Evolutionary conservation across 2,329 filamentous ascomycete species (phyloP).

Genomic region (Elsinoe necatrix): DNA sequence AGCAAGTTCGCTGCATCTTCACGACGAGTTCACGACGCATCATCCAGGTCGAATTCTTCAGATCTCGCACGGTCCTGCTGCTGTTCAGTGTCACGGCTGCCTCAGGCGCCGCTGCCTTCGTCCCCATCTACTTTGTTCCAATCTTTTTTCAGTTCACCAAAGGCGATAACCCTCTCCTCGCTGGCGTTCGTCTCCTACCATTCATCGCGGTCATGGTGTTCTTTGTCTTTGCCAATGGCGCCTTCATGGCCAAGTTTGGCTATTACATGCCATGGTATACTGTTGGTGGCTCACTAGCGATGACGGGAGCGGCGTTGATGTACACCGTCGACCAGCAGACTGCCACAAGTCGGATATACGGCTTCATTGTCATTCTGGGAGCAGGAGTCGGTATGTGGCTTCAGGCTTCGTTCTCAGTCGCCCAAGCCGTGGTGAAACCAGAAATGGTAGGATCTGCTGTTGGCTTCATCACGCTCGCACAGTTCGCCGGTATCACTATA

Average conservation of each 20-base stretch:
- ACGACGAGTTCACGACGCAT: slow-evolving; percentile 39
- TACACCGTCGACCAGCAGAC: too few species aligned
- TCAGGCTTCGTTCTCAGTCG: slow-evolving; percentile 22
- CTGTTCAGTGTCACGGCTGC: slow-evolving; percentile 38
- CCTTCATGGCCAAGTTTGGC: slow-evolving; percentile 32
- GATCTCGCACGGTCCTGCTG: slow-evolving; percentile 31
- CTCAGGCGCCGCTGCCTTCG: slow-evolving; percentile 24
- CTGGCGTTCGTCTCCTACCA: slow-evolving; percentile 37
- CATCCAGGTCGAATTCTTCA: slow-evolving; percentile 44
- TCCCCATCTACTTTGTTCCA: slow-evolving; percentile 45
- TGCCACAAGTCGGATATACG: slow-evolving; percentile 23
- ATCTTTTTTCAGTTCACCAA: slow-evolving; percentile 47
- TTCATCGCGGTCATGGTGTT: slow-evolving; percentile 34
- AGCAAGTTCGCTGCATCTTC: slow-evolving; percentile 45
- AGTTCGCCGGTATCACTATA: slow-evolving; percentile 13
- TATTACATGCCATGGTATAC: slow-evolving; percentile 38
- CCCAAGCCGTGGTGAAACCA: not conserved
- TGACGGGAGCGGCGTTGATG: slow-evolving; percentile 32
- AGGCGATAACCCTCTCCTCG: slow-evolving; percentile 35
- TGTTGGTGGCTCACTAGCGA: slow-evolving; percentile 29
- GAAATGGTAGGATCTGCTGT: not conserved
- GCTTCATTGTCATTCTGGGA: slow-evolving; percentile 20
- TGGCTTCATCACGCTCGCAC: slow-evolving; percentile 17
- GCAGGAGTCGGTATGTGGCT: slow-evolving; percentile 20
- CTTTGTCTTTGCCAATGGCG: slow-evolving; percentile 32